These are phyloP conservation scores for Phytophthora pisi DNA, from an alignment of 352 stramenopile genomes.

Conservation along the genomic window DNA sequence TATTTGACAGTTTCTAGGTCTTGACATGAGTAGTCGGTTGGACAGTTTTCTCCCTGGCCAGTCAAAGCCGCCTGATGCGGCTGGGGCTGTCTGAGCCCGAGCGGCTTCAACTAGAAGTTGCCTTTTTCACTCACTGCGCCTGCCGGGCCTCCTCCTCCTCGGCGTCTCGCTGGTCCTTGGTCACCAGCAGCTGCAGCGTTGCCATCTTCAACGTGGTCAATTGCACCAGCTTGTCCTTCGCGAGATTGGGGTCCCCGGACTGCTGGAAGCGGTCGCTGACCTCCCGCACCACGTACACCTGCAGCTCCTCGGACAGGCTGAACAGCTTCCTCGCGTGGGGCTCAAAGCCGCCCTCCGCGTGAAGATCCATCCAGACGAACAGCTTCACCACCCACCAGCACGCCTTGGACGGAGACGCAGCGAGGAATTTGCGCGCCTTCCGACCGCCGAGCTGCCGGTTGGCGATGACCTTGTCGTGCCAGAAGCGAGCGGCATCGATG, in stretches of 20 bases:
- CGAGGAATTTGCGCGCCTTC: conserved; percentile 44
- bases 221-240: conserved; percentile 45
- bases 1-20: too few species aligned
- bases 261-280: conserved; percentile 32
- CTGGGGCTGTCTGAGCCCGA: background rate
- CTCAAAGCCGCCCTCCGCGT: conserved; percentile 57
- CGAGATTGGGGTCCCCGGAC: conserved; percentile 41
- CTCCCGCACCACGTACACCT: conserved; percentile 55
- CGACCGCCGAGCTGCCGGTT: conserved; percentile 45
- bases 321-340: conserved; percentile 53
- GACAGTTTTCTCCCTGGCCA: conserved; percentile 23
- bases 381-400: conserved; percentile 55
- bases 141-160: conserved; percentile 32
- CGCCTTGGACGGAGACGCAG: conserved; percentile 23
- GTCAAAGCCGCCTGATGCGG: conserved; percentile 21
- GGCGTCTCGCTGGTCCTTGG: conserved; percentile 47
- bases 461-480: conserved; percentile 53
- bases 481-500: conserved; percentile 60
- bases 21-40: too few species aligned
- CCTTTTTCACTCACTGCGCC: conserved; percentile 9
- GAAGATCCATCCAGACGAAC: conserved; percentile 63
- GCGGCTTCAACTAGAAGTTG: conserved; percentile 11
- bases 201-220: conserved; percentile 63
- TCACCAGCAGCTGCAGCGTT: conserved; percentile 64
- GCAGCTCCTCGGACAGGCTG: conserved; percentile 42